phyloP scores from a whole-genome alignment of 1,284 basidiomycete genomes.

The Sporisorium reilianum region DNA sequence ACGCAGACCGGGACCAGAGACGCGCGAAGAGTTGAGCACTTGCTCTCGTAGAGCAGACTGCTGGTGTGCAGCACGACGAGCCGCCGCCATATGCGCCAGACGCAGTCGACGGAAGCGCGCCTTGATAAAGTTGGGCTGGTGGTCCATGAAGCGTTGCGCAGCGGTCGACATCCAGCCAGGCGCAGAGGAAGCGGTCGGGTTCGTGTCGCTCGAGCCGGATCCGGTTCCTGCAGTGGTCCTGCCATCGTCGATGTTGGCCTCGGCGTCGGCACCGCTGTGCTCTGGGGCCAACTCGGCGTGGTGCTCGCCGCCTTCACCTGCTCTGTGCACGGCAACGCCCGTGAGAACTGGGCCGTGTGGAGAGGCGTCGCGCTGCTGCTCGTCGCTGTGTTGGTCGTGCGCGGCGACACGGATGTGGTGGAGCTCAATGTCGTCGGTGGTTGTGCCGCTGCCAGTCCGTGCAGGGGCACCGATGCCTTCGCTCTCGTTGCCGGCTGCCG shows the following conservation, averaged over 20 bases:
- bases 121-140: slow-evolving; percentile 60
- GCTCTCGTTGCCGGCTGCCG: slow-evolving; percentile 12
- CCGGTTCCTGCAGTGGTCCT: slow-evolving; percentile 50
- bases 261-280: slow-evolving; percentile 11
- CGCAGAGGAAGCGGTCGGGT: slow-evolving; percentile 54
- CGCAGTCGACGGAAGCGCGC: slow-evolving; percentile 58
- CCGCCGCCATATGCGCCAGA: slow-evolving; percentile 60
- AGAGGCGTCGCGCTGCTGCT: background rate
- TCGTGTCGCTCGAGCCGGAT: slow-evolving; percentile 53
- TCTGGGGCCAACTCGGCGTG: slow-evolving; percentile 14
- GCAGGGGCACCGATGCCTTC: slow-evolving; percentile 9
- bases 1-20: slow-evolving; percentile 49
- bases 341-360: slow-evolving; percentile 12
- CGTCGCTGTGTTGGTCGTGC: slow-evolving; percentile 4
- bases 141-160: slow-evolving; percentile 45
- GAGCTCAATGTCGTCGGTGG: slow-evolving; percentile 44
- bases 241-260: slow-evolving; percentile 38
- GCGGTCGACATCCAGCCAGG: slow-evolving; percentile 51
- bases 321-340: slow-evolving; percentile 20
- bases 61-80: slow-evolving; percentile 56
- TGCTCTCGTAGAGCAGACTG: slow-evolving; percentile 60
- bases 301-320: slow-evolving; percentile 3
- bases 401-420: slow-evolving; percentile 32
- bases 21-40: slow-evolving; percentile 52
- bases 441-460: slow-evolving; percentile 10